Conservation (phyloP, 2,329 filamentous ascomycete genomes). For the Domatiomyces globalis region DNA sequence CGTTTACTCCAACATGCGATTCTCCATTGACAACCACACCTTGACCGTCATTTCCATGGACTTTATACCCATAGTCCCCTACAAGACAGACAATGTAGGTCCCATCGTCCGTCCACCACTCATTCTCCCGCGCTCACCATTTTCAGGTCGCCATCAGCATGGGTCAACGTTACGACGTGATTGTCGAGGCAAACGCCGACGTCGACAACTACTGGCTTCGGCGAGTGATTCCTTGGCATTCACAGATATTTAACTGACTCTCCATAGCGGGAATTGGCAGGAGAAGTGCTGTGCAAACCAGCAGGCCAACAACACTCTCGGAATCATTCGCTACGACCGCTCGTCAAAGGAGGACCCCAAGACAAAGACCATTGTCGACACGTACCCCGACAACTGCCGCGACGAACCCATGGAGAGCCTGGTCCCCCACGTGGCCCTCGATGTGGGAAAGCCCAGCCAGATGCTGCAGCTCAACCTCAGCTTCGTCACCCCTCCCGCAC, state of each 20-base stretch:
- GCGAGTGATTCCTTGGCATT: too few relatives aligned
- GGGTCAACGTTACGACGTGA: constrained; percentile 25
- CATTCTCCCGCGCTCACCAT: too few relatives aligned
- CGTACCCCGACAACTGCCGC: constrained; percentile 9
- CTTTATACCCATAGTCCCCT: constrained; percentile 49
- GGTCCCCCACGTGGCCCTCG: constrained; percentile 12
- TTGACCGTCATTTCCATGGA: constrained; percentile 53
- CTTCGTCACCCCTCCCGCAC: background rate
- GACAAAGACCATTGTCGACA: constrained; percentile 5
- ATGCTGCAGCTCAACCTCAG: constrained; percentile 1
- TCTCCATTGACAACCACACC: constrained; percentile 44
- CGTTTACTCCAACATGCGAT: constrained; percentile 22
- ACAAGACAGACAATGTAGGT: constrained; percentile 47
- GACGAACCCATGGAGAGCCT: constrained; percentile 14
- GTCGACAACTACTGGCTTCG: constrained; percentile 31
- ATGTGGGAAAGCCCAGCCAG: constrained; percentile 3
- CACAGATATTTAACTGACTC: too few relatives aligned
- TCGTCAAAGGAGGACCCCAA: constrained; percentile 12
- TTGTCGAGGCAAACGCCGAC: constrained; percentile 29
- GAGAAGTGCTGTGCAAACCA: constrained; percentile 7
- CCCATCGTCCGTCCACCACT: constrained; percentile 37
- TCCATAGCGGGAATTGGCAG: too few relatives aligned
- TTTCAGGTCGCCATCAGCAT: too few relatives aligned
- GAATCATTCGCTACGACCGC: constrained; percentile 14
- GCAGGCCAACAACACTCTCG: constrained; percentile 8